Evolutionary conservation across 805 yeast genomes (phyloP).

Genomic region (Ogataea glucozyma): DNA sequence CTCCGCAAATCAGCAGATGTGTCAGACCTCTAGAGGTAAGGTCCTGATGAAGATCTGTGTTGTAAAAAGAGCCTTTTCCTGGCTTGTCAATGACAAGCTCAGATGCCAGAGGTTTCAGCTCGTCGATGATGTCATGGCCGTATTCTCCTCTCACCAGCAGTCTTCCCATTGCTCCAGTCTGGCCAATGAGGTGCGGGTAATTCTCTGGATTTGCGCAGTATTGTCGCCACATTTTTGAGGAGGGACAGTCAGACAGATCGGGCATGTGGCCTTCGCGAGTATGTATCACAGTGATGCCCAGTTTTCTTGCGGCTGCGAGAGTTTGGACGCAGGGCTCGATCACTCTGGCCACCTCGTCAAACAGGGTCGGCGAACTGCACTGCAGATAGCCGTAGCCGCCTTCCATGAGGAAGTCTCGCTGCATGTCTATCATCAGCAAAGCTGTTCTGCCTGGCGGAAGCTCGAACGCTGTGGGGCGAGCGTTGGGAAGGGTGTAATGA

Average conservation of each 20-base stretch:
- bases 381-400: constrained; percentile 32
- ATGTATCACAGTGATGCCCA: constrained; percentile 33
- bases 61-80: constrained; percentile 36
- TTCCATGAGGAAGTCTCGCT: constrained; percentile 33
- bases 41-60: constrained; percentile 32
- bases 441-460: constrained; percentile 25
- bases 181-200: constrained; percentile 29
- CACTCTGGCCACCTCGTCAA: constrained; percentile 21
- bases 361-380: constrained; percentile 14
- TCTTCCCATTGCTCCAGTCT: constrained; percentile 35
- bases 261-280: constrained; percentile 36
- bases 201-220: constrained; percentile 21
- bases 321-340: constrained; percentile 27
- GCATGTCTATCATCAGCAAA: constrained; percentile 36
- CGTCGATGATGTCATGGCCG: constrained; percentile 37
- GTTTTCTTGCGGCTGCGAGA: constrained; percentile 29
- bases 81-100: constrained; percentile 36
- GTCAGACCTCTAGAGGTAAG: constrained; percentile 33
- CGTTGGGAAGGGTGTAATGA: constrained; percentile 3
- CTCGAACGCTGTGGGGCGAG: constrained; percentile 14
- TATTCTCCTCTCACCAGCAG: constrained; percentile 34
- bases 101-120: constrained; percentile 27
- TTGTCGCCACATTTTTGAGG: constrained; percentile 31
- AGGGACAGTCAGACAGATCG: constrained; percentile 32
- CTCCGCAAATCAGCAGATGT: constrained; percentile 32